Evolutionary conservation across 2,329 filamentous ascomycete species (phyloP).

Genomic region (Chrysoporthe austroafricana): DNA sequence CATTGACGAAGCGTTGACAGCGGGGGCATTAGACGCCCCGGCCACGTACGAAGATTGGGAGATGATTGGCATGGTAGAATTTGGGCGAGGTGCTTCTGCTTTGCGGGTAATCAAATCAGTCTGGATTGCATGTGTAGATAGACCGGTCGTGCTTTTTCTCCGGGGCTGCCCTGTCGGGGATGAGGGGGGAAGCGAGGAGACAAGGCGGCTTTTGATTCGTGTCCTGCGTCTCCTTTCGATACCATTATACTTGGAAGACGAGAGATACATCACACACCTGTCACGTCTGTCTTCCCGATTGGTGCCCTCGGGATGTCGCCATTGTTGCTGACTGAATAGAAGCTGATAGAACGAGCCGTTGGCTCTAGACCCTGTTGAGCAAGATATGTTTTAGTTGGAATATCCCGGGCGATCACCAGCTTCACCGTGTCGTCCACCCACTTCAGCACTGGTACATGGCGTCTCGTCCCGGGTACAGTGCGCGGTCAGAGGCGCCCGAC

Average conservation of each 20-base stretch:
- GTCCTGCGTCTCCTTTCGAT: slow-evolving; percentile 35
- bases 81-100: slow-evolving; percentile 3
- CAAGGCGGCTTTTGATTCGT: slow-evolving; percentile 9
- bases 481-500: too few relatives aligned
- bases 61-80: slow-evolving; percentile 7
- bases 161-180: background rate
- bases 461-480: too few relatives aligned
- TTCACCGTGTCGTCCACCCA: background rate
- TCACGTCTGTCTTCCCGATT: background rate
- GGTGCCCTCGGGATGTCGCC: background rate
- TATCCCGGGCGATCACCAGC: background rate
- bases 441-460: background rate
- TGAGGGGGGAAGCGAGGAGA: background rate
- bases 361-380: background rate
- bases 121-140: slow-evolving; percentile 18
- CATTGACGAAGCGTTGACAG: background rate
- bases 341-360: background rate
- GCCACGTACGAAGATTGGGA: background rate
- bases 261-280: background rate
- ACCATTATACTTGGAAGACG: slow-evolving; percentile 34
- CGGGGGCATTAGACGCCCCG: slow-evolving; percentile 2
- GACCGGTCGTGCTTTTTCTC: background rate
- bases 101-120: slow-evolving; percentile 4
- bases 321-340: background rate
- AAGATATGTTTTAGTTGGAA: background rate